These are phyloP conservation scores for Tephrocybe sp. DNA, from an alignment of 768 basidiomycete species.

Conservation along the genomic window DNA sequence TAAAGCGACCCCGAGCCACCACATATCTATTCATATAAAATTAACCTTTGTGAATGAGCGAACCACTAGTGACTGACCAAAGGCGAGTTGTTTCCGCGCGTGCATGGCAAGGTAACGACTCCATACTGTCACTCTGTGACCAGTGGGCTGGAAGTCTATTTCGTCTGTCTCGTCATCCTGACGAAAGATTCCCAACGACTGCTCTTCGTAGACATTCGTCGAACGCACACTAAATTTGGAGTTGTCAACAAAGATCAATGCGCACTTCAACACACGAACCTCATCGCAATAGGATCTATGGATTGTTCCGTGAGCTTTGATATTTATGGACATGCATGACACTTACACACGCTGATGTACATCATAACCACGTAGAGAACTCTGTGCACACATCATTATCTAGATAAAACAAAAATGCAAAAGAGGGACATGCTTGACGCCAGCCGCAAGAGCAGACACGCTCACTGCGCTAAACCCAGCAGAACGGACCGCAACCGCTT, in stretches of 20 bases:
- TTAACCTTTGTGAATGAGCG: not conserved
- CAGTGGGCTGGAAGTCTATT: slow-evolving; percentile 42
- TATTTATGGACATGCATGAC: not conserved
- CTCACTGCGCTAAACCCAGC: slow-evolving; percentile 85
- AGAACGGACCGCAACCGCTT: slow-evolving; percentile 79
- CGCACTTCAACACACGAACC: slow-evolving; percentile 41
- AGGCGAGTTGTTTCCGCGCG: slow-evolving; percentile 85
- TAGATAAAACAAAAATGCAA: not conserved
- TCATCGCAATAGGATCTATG: slow-evolving; percentile 79
- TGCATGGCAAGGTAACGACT: slow-evolving; percentile 80
- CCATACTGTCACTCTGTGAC: slow-evolving; percentile 64
- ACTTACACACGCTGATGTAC: slow-evolving; percentile 83
- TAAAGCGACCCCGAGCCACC: slow-evolving; percentile 88
- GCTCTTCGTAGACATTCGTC: slow-evolving; percentile 94
- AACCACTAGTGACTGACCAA: slow-evolving; percentile 52
- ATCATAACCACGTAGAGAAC: slow-evolving; percentile 93
- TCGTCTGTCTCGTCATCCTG: slow-evolving; percentile 49
- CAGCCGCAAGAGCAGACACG: slow-evolving; percentile 77
- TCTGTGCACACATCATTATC: slow-evolving; percentile 36
- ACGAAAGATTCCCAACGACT: slow-evolving; percentile 79
- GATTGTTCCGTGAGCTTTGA: not conserved
- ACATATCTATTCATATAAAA: slow-evolving; percentile 69
- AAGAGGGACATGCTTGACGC: slow-evolving; percentile 66
- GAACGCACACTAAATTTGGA: slow-evolving; percentile 70
- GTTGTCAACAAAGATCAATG: not conserved